Evolutionary conservation across 2,329 filamentous ascomycete genomes (phyloP), one percentile per base, ranked within the genome.

Genomic region (Paradendryphiella salina): DNA sequence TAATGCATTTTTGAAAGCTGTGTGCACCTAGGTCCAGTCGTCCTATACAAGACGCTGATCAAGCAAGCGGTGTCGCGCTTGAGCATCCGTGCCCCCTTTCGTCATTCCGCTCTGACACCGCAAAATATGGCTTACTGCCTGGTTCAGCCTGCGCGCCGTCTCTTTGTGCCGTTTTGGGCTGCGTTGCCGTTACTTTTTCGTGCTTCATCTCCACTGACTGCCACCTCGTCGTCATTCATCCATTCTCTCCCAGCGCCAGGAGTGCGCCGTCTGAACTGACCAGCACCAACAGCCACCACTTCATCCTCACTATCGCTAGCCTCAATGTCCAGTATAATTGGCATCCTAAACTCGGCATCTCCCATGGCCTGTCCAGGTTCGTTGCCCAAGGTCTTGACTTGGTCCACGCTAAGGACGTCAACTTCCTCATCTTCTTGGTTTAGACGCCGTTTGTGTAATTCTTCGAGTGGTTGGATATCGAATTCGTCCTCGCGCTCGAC

Each of bases 251-350:
- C 83, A 48, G 88, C 86, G 1, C 89, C 89, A 9, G 90, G 85
- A 69, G 90, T 96, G 69, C 91, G 88, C 52, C 91, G 83, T 59
- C 93, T 82, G 81, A 96, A 93, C 38, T 94, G 96, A 9, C 93
- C 93, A 0, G 83, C 81, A 0, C 84, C 84, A 45, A 86, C 78
- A 29, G 82, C 80, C 29, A 87, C 76, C 41, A 86, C 81, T 67
- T 99, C 95, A 64, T 99, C 94, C 67, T 96, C 94, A 67, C 90
- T 96, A 67, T 97, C 94, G 63, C 90, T 96, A 65, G 96, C 91
- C 39, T 91, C 90, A 37, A 97, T 83, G 68, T 96, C 90, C 57
- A 96, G 84, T n/a, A 96, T 75, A 3, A 99, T 89, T 0, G 94
- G 95, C 87, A 99, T 95, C 50, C 85, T 82, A 70, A 96, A 97